phyloP scores from a whole-genome alignment of 2,329 filamentous ascomycete species.

The Phyllosticta capitalensis region DNA sequence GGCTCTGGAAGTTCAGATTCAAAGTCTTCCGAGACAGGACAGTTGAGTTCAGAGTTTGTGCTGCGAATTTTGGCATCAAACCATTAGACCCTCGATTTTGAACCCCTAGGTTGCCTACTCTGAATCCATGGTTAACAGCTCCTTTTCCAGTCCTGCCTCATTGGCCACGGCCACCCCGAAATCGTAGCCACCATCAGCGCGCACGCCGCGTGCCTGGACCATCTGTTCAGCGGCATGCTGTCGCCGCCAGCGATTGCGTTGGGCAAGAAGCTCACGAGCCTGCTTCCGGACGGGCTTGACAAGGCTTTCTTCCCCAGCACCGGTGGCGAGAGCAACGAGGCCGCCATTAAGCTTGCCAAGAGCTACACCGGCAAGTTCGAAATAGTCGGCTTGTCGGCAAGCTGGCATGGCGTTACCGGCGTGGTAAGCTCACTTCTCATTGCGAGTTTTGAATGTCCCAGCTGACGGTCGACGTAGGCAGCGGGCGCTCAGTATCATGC shows the following conservation, averaged over 20 bases:
- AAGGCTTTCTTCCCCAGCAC: conserved; percentile 28
- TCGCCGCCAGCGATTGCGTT: conserved; percentile 25
- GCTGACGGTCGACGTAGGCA: conserved; percentile 19
- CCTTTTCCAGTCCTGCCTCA: conserved; percentile 13
- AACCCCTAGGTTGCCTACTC: too few species aligned
- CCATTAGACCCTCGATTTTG: too few species aligned
- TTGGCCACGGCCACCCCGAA: conserved; percentile 25
- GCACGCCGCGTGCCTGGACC: conserved; percentile 22
- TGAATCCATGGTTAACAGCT: too few species aligned
- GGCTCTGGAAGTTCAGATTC: too few species aligned
- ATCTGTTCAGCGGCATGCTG: conserved; percentile 28
- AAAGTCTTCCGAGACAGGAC: too few species aligned
- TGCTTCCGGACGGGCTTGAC: conserved; percentile 21
- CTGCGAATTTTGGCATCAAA: too few species aligned
- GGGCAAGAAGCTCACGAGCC: conserved; percentile 20
- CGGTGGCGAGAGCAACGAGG: conserved; percentile 38
- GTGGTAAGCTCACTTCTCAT: conserved; percentile 17
- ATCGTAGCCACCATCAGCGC: conserved; percentile 22
- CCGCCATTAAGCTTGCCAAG: conserved; percentile 57
- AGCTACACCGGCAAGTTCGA: conserved; percentile 55
- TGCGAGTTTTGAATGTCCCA: background rate
- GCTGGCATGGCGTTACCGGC: conserved; percentile 53
- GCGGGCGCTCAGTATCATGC: conserved; percentile 45
- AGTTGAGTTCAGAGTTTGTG: too few species aligned
- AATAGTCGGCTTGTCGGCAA: conserved; percentile 49